These are phyloP conservation scores for Teunomyces pallodes DNA, from an alignment of 805 yeast genomes.

Conservation along the genomic window DNA sequence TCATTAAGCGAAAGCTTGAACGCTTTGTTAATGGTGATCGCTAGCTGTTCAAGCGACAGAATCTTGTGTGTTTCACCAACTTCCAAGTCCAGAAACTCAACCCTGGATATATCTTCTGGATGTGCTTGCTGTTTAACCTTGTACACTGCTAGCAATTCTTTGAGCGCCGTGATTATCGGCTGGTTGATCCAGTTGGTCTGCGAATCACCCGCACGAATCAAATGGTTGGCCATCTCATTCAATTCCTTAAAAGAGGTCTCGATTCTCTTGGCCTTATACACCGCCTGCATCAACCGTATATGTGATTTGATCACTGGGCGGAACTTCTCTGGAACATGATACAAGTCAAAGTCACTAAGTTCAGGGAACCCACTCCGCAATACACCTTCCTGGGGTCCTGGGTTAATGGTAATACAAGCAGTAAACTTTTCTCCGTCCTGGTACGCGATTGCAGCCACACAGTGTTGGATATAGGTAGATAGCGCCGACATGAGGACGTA, in stretches of 20 bases:
- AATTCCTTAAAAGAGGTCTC: constrained; percentile 31
- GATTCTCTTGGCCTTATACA: constrained; percentile 31
- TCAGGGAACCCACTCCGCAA: constrained; percentile 29
- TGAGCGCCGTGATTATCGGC: constrained; percentile 40
- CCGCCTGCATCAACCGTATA: constrained; percentile 34
- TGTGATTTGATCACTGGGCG: constrained; percentile 32
- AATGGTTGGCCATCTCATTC: constrained; percentile 41
- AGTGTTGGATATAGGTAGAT: constrained; percentile 19
- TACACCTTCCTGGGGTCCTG: constrained; percentile 29
- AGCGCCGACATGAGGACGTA: not conserved
- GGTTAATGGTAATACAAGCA: constrained; percentile 33
- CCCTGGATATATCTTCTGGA: constrained; percentile 18
- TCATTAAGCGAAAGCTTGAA: constrained; percentile 80
- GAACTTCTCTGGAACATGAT: constrained; percentile 35
- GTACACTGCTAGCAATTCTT: constrained; percentile 40
- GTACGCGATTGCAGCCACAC: constrained; percentile 15
- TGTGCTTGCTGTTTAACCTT: constrained; percentile 30
- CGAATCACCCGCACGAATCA: constrained; percentile 53
- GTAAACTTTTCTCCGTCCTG: constrained; percentile 18
- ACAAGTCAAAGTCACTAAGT: constrained; percentile 41
- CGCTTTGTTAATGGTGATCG: constrained; percentile 65
- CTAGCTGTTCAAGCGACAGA: constrained; percentile 49
- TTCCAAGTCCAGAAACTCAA: constrained; percentile 18
- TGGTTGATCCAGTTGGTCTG: constrained; percentile 53
- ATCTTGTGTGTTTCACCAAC: constrained; percentile 11